Evolutionary conservation across 2,329 filamentous ascomycete genomes (phyloP).

Genomic region (Calycina marina): DNA sequence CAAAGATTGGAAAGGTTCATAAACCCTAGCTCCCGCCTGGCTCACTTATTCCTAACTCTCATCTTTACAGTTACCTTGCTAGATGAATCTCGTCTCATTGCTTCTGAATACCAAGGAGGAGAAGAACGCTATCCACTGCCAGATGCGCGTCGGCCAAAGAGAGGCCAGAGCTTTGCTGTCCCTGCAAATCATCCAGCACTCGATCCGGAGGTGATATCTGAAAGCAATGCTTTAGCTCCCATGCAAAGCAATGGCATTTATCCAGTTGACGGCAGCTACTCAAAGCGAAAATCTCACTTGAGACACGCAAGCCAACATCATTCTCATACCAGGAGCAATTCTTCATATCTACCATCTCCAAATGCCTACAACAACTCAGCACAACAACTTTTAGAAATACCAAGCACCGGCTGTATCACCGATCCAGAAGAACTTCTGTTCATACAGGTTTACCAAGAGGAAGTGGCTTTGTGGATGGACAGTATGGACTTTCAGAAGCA

Average conservation of each 20-base stretch:
- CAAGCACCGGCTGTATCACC: no score
- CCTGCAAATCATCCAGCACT: constrained; percentile 10
- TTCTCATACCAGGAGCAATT: constrained; percentile 21
- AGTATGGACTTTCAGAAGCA: constrained; percentile 74
- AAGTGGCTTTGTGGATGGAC: constrained; percentile 91
- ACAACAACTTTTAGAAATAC: constrained; percentile 51
- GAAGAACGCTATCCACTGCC: constrained; percentile 53
- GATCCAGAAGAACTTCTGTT: constrained; percentile 75
- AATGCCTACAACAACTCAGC: constrained; percentile 21
- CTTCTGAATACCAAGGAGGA: constrained; percentile 78
- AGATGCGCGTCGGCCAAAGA: constrained; percentile 22
- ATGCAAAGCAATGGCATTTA: constrained; percentile 17
- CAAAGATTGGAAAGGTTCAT: constrained; percentile 46
- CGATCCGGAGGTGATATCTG: constrained; percentile 6
- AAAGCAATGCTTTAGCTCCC: constrained; percentile 19
- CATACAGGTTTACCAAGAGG: constrained; percentile 84
- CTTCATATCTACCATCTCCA: constrained; percentile 24
- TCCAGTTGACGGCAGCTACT: constrained; percentile 11
- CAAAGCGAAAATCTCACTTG: constrained; percentile 17
- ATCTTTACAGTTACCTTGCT: constrained; percentile 51
- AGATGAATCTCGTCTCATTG: constrained; percentile 81
- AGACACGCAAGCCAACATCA: constrained; percentile 19
- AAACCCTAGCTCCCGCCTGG: neutral
- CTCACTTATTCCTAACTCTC: constrained; percentile 8
- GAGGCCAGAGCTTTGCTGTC: constrained; percentile 15